Evolutionary conservation across 352 stramenopile species (phyloP), one percentile per base, ranked within the genome.

Genomic region (Phytophthora meadii): DNA sequence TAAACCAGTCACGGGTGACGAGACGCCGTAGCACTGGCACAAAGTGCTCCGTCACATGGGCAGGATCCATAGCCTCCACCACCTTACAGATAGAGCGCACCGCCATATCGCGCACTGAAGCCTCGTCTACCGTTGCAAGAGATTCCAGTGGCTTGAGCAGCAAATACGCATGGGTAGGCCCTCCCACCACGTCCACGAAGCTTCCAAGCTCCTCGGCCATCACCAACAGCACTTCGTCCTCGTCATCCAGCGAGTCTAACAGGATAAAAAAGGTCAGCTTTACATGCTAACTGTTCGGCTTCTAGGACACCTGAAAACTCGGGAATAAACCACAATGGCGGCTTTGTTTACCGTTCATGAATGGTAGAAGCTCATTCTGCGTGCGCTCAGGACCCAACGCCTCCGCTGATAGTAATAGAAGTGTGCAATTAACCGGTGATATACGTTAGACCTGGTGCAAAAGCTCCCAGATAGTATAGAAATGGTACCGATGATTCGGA

Each of bases 191-290:
- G n/a, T 93, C 80, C 7, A 89, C 81, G 32, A 98, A 93, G 53
- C 81, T 92, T 53, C 90, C 93, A 8, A 98, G 66, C 54, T 98
- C 86, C 66, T 98, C 92, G 5, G 95, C 94, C 81, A 98, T 97
- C 37, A 95, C 93, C 47, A 98, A 69, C 45, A 99, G 74, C 30
- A 99, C 96, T 72, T 99, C 96, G 75, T 99, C 98, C 68, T 99
- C 97, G 61, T 99, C 97, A 66, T 99, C 97, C 15, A 98, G 87
- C 14, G 89, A 98, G 61, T 99, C 97, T 94, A 74, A 48, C 42
- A 62, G 24, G 42, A 47, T 61, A 30, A 48, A 68, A 9, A 44
- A 61, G 19, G 24, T 66, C 32, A 58, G 9, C 30, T 34, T 44
- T 22, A 37, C 25, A 22, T 41, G 14, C 14, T 11, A 36, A 19